phyloP scores from a whole-genome alignment of 2,329 filamentous ascomycete genomes.

The Calonectria hawksworthii region DNA sequence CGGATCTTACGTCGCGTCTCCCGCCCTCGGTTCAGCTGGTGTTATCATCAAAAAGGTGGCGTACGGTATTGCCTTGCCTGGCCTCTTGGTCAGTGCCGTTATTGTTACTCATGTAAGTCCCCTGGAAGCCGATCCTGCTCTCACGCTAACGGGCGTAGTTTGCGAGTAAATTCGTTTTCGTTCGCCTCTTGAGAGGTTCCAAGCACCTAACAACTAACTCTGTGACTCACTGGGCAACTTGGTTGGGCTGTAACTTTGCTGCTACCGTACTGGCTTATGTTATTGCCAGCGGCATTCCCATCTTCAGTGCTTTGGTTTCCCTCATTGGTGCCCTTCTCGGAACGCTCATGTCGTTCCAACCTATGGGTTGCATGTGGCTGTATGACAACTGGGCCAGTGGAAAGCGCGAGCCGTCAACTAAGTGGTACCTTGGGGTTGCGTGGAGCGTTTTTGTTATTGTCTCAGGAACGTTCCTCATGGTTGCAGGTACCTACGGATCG shows the following conservation, averaged over 20 bases:
- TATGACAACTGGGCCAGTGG: conserved; percentile 46
- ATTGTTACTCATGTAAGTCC: neutral
- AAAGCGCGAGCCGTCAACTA: conserved; percentile 11
- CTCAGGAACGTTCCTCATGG: conserved; percentile 54
- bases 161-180: conserved; percentile 28
- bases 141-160: neutral
- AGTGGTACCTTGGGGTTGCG: conserved; percentile 31
- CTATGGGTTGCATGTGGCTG: conserved; percentile 47
- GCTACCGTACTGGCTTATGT: conserved; percentile 45
- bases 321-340: conserved; percentile 48
- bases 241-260: conserved; percentile 47
- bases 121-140: neutral
- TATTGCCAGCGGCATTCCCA: conserved; percentile 39
- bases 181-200: conserved; percentile 45
- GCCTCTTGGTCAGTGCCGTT: conserved; percentile 42
- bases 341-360: conserved; percentile 47
- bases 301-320: conserved; percentile 47
- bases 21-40: conserved; percentile 61
- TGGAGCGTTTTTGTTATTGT: conserved; percentile 33
- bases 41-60: conserved; percentile 56
- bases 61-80: conserved; percentile 54
- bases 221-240: conserved; percentile 48
- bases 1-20: conserved; percentile 60
- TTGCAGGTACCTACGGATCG: conserved; percentile 60
- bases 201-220: conserved; percentile 49